Percentiles rank a stretch among this genome's conserved stretches.
phyloP scores from a whole-genome alignment of 768 basidiomycete genomes.

The Auricularia sp. region DNA sequence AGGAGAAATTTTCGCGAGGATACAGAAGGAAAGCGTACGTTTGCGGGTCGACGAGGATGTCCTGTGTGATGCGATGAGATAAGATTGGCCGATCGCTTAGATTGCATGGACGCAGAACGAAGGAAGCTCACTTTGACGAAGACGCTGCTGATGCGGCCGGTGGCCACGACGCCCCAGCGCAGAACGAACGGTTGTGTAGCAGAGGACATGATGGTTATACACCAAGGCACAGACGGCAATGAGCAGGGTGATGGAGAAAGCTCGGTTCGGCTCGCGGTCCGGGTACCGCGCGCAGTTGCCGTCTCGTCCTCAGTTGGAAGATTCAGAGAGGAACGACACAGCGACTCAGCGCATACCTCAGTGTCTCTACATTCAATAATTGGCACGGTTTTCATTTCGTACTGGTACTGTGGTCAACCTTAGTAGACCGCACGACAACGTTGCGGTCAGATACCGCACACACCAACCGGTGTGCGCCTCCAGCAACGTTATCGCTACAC shows the following conservation, averaged over 20 bases:
- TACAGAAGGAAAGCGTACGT: conserved; percentile 30
- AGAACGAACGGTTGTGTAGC: conserved; percentile 32
- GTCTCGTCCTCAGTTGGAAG: no score
- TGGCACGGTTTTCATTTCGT: no score
- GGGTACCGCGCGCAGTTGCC: no score
- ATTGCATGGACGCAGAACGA: neutral
- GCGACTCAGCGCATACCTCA: no score
- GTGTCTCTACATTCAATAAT: no score
- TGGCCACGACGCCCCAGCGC: conserved; percentile 84
- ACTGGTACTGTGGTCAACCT: no score
- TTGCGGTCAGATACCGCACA: no score
- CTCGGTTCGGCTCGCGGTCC: neutral
- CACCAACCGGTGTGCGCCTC: no score
- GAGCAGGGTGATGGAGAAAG: neutral
- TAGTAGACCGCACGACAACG: no score
- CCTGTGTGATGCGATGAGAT: conserved; percentile 32
- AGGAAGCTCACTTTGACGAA: conserved; percentile 52
- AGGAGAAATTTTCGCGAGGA: neutral
- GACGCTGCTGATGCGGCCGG: conserved; percentile 55
- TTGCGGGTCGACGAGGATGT: conserved; percentile 64
- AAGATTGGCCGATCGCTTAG: neutral
- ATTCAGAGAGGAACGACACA: no score
- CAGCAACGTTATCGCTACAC: no score
- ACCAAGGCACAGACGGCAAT: neutral
- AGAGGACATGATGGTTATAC: conserved; percentile 1